These are phyloP conservation scores for Butyriboletus loyo DNA, from an alignment of 768 basidiomycete species.

Conservation along the genomic window DNA sequence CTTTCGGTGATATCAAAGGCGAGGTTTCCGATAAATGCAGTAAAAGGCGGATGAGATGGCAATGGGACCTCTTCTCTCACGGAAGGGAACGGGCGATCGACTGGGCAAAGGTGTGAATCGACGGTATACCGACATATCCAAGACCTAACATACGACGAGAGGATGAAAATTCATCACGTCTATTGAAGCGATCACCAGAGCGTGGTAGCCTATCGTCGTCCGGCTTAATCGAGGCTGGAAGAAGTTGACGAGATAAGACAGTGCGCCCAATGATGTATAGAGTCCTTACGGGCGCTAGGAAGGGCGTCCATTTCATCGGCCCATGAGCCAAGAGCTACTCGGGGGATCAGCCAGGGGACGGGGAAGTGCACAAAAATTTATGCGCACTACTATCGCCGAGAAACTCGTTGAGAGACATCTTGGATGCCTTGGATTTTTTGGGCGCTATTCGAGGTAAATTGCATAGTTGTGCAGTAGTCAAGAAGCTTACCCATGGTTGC, in stretches of 20 bases:
- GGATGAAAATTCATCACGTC: slow-evolving; percentile 63
- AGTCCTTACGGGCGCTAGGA: slow-evolving; percentile 84
- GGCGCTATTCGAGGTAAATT: slow-evolving; percentile 54
- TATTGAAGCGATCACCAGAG: slow-evolving; percentile 51
- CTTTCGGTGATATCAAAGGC: slow-evolving; percentile 86
- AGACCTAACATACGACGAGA: slow-evolving; percentile 51
- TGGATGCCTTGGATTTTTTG: slow-evolving; percentile 80
- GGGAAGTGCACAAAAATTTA: slow-evolving; percentile 12
- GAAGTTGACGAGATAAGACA: slow-evolving; percentile 14
- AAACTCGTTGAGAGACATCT: slow-evolving; percentile 92
- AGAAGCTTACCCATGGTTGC: slow-evolving; percentile 27
- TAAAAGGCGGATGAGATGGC: slow-evolving; percentile 92
- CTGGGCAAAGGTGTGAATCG: slow-evolving; percentile 31
- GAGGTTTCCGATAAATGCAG: slow-evolving; percentile 95
- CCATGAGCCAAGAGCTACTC: slow-evolving; percentile 86
- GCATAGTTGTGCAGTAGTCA: background rate
- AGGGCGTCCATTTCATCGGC: slow-evolving; percentile 97
- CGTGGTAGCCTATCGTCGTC: slow-evolving; percentile 59
- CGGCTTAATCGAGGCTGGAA: slow-evolving; percentile 60
- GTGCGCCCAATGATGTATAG: slow-evolving; percentile 2
- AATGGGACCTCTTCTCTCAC: slow-evolving; percentile 91
- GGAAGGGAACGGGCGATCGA: slow-evolving; percentile 54
- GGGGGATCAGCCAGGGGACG: slow-evolving; percentile 13
- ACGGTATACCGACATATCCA: slow-evolving; percentile 3
- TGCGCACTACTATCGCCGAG: slow-evolving; percentile 78